Base-by-base conservation (phyloP, 2,329 filamentous ascomycete genomes). In the Ascochyta clinopodiicola region DNA sequence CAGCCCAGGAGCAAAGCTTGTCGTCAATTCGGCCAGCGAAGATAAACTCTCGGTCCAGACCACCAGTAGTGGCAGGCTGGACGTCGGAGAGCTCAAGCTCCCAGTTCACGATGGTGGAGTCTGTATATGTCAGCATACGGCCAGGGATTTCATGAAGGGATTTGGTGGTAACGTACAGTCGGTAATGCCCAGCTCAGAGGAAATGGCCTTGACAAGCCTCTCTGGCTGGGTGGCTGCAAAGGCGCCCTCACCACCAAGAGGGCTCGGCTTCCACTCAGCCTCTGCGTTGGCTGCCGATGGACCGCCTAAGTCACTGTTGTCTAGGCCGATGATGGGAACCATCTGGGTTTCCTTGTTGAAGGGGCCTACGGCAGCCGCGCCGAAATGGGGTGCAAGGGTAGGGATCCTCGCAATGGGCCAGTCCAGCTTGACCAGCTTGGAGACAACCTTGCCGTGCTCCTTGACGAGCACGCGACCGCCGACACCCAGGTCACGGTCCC, bases 11-110 rank as follows among this genome's bases (percentile, higher is more conserved):
- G 82, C 95, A 98, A 42, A 99, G 88, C 81, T 97, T 98, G 79
- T 99, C 95, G 73, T 99, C 95, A 64, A 98, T 95, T 49, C 95
- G 89, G 55, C 94, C 93, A 8, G 91, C 94, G 62, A 94, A 96
- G 77, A 99, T 96, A 74, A 99, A 89, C 67, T 98, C 94, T 73
- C 89, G 91, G 67, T 96, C 91, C 53, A 99, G 77, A 12, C 95
- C 95, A 62, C 91, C 88, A 17, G 92, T 84, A 36, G 88, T 87
- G 1, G 93, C 93, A 8, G 93, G 91, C 74, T 97, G 92, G 4
- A 86, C 85, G 77, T 98, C 95, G 72, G 89, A 99, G 29, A 99
- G 88, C 78, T 99, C 95, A 34, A 98, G 86, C 73, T 99, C 95
- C 95, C 95, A 99, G 79, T 95, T 96, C 53, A 96, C 80, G 60